Evolutionary conservation across 441 rosid genomes (phyloP).

Genomic region (Corymbia citriodora): DNA sequence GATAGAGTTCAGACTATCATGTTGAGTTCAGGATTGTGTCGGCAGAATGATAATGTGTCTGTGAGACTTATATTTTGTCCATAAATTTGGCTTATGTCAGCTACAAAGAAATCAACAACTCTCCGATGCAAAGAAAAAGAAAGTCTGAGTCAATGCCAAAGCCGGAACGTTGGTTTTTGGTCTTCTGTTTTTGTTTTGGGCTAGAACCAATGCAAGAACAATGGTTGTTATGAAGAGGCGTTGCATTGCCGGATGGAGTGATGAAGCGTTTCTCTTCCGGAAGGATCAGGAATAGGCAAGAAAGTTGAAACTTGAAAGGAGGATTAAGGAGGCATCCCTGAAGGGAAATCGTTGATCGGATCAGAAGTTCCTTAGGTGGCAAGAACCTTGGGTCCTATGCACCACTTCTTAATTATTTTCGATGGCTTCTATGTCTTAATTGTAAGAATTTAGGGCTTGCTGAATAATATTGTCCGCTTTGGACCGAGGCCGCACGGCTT

Average conservation of each 20-base stretch:
- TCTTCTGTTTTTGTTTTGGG: not conserved
- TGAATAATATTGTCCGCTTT: too few relatives aligned
- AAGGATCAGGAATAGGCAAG: not conserved
- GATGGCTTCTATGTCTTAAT: not conserved
- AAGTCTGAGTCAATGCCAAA: not conserved
- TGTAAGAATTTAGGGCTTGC: too few relatives aligned
- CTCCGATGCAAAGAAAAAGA: not conserved
- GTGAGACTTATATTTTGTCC: not conserved
- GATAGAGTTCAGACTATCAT: not conserved
- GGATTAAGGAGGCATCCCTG: not conserved
- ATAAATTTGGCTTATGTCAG: not conserved
- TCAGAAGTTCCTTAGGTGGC: not conserved
- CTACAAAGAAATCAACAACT: not conserved
- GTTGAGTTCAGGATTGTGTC: not conserved
- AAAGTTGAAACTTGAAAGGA: not conserved
- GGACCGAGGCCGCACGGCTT: too few relatives aligned
- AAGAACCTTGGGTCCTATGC: not conserved
- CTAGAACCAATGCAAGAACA: not conserved
- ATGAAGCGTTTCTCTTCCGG: not conserved
- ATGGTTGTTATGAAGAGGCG: not conserved
- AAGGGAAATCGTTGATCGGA: not conserved
- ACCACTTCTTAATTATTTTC: not conserved
- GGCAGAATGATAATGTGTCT: not conserved
- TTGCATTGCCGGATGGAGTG: not conserved
- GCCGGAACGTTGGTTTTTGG: accelerated